Conservation (phyloP, 1,284 basidiomycete genomes). For the Heterobasidion parviporum region DNA sequence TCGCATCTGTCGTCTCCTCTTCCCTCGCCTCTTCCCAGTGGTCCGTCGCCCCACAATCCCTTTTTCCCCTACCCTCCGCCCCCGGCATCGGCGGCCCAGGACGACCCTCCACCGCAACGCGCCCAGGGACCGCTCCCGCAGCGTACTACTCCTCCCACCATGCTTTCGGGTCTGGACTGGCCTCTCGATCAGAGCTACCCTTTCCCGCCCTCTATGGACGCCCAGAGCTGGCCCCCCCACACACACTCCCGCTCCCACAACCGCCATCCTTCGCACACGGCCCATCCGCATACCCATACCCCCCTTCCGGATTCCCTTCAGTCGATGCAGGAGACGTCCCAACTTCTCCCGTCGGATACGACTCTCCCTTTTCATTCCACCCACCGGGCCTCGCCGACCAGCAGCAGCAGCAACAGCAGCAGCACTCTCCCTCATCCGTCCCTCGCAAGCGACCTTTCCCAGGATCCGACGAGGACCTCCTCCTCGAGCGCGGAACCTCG, state of each 20-base stretch:
- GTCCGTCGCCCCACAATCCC: slow-evolving; percentile 26
- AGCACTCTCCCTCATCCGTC: slow-evolving; percentile 18
- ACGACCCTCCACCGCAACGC: slow-evolving; percentile 39
- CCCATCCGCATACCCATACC: not conserved
- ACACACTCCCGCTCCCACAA: slow-evolving; percentile 3
- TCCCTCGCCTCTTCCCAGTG: slow-evolving; percentile 39
- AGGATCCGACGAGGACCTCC: slow-evolving; percentile 35
- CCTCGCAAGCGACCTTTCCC: slow-evolving; percentile 58
- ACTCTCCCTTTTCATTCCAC: slow-evolving; percentile 77
- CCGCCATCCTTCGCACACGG: slow-evolving; percentile 2
- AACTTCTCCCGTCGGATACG: slow-evolving; percentile 23
- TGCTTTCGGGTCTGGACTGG: slow-evolving; percentile 31
- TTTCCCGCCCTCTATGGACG: slow-evolving; percentile 29
- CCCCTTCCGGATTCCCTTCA: slow-evolving; percentile 9
- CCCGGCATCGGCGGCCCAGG: slow-evolving; percentile 22
- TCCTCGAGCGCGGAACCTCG: slow-evolving; percentile 19
- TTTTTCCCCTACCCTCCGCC: slow-evolving; percentile 15
- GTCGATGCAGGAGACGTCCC: slow-evolving; percentile 18
- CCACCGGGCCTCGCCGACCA: slow-evolving; percentile 46
- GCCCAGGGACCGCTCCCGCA: slow-evolving; percentile 58
- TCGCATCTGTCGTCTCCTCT: slow-evolving; percentile 65
- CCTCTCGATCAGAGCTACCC: slow-evolving; percentile 34
- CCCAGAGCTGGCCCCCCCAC: slow-evolving; percentile 20
- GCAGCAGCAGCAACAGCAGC: slow-evolving; percentile 4
- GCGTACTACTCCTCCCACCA: slow-evolving; percentile 37